Evolutionary conservation across 176 grass and related monocot genomes (phyloP).

Genomic region (Puccinellia tenuiflora): DNA sequence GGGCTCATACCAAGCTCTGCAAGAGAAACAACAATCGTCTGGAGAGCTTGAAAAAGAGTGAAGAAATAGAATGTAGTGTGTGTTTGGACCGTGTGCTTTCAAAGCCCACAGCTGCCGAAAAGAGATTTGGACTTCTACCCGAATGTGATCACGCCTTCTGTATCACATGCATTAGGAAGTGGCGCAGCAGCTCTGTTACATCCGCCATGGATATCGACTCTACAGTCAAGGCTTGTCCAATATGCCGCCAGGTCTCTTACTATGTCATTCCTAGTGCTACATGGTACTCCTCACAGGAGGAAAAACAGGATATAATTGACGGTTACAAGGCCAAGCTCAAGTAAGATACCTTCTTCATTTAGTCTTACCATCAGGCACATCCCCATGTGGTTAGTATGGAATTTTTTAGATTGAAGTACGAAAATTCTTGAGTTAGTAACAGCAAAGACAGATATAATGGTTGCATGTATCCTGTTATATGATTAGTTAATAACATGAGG

Average conservation of each 20-base stretch:
- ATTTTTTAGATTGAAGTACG: neutral
- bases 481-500: neutral
- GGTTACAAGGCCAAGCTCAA: slow-evolving; percentile 88
- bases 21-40: slow-evolving; percentile 61
- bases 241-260: slow-evolving; percentile 68
- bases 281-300: slow-evolving; percentile 80
- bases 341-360: slow-evolving; percentile 48
- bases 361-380: slow-evolving; percentile 1
- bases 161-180: slow-evolving; percentile 86
- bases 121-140: slow-evolving; percentile 80
- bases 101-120: slow-evolving; percentile 60
- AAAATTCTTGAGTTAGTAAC: neutral
- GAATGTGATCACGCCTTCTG: slow-evolving; percentile 94
- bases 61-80: slow-evolving; percentile 83
- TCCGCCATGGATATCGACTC: slow-evolving; percentile 74
- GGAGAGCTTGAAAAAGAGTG: slow-evolving; percentile 67
- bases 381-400: neutral
- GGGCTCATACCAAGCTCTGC: slow-evolving; percentile 59
- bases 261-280: slow-evolving; percentile 79
- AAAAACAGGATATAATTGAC: slow-evolving; percentile 75
- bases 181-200: slow-evolving; percentile 72
- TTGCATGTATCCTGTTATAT: neutral
- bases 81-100: slow-evolving; percentile 82
- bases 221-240: slow-evolving; percentile 78
- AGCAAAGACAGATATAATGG: neutral